Conservation (phyloP, 768 basidiomycete genomes). For the Gautieria morchelliformis region DNA sequence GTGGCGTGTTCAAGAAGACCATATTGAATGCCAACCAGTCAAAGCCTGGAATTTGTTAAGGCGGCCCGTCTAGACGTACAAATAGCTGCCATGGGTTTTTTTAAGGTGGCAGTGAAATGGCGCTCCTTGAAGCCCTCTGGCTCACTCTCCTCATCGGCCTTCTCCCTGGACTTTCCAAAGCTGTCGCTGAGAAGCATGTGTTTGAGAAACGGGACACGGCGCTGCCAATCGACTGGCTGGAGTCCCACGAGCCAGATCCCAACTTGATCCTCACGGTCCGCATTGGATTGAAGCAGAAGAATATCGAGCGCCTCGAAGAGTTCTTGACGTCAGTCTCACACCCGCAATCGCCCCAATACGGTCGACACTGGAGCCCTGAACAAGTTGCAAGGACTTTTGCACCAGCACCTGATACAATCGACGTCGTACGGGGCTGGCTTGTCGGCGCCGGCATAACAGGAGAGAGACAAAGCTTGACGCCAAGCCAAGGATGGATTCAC, state of each 20-base stretch:
- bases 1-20: too few species aligned
- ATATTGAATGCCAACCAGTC: too few species aligned
- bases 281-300: slow-evolving; percentile 38
- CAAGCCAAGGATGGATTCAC: slow-evolving; percentile 15
- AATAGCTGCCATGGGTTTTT: background rate
- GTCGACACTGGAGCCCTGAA: slow-evolving; percentile 37
- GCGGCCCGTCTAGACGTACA: background rate
- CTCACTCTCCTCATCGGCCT: background rate
- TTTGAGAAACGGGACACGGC: slow-evolving; percentile 25
- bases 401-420: slow-evolving; percentile 32
- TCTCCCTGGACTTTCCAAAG: background rate
- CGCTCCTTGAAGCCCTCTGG: background rate
- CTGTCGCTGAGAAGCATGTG: background rate
- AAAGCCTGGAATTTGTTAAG: background rate
- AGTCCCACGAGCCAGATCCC: slow-evolving; percentile 26
- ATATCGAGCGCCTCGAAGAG: slow-evolving; percentile 36
- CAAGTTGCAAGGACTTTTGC: slow-evolving; percentile 37
- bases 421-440: slow-evolving; percentile 36
- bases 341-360: slow-evolving; percentile 41
- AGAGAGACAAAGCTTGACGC: slow-evolving; percentile 29
- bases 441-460: slow-evolving; percentile 29
- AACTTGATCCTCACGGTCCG: slow-evolving; percentile 35
- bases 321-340: slow-evolving; percentile 40
- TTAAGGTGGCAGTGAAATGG: background rate
- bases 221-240: slow-evolving; percentile 33